Evolutionary conservation across 2,329 filamentous ascomycete genomes (phyloP), one percentile per base, ranked within the genome.

Genomic region (Pseudodiploospora longispora): DNA sequence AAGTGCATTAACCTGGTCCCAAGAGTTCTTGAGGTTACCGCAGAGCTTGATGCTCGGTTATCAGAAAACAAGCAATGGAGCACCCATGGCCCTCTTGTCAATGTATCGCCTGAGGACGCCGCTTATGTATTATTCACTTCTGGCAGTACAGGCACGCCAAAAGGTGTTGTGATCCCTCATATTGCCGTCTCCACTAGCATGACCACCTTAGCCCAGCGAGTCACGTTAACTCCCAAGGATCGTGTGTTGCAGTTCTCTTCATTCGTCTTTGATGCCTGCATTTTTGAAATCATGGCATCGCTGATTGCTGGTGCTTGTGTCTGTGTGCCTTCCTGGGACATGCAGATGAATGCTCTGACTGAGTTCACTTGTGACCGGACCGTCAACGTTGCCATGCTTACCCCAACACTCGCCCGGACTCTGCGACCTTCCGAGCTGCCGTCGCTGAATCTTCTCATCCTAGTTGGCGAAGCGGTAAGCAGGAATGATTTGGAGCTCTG

Each of bases 81-180:
- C 5, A 32, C 1, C 2, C 30, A 38, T 2, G 40, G 43, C 10
- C 43, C 43, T 10, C 30, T 31, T 2, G 35, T 42, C 5, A 10
- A 30, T 4, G 34, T 46, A 10, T 38, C 43, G 27, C 12, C 27
- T 27, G 10, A 6, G 10, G 6, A 29, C 6, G 36, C 40, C 4
- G 43, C 43, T 5, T 48, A 46, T 9, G 42, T 48, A 1, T 12
- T 46, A 1, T 48, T 45, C 8, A 48, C 46, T 2, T 48, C 46
- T 1, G 46, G 46, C 6, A 48, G 33, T 2, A 48, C 46, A n/a
- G 46, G 46, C 1, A n/a, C 7, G 2, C 43, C 46, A 1, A 48
- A 48, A 12, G 46, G 46, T n/a, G 43, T 46, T 2, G 36, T 43
- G 4, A 38, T 48, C 6, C 31, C 36, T 6, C 46, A 48, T 36